These are phyloP conservation scores for Eucalyptus victrix DNA, from an alignment of 345 rosid species.

Conservation along the genomic window DNA sequence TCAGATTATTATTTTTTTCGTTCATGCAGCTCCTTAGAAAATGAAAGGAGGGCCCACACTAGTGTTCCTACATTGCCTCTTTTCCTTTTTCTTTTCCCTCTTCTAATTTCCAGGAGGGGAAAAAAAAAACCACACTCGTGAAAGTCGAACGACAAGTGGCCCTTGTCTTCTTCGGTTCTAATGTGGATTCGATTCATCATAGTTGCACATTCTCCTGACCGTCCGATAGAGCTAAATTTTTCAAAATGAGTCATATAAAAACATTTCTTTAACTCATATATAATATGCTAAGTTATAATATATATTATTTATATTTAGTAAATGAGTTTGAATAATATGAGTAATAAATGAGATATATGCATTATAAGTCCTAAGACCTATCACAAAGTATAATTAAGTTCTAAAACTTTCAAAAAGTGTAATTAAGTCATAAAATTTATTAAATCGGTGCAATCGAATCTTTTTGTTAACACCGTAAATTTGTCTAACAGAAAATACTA, in stretches of 20 bases:
- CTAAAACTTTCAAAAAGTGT: too few relatives aligned
- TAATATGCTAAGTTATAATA: background rate
- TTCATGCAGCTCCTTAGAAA: background rate
- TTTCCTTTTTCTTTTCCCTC: background rate
- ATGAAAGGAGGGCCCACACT: background rate
- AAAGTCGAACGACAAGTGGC: background rate
- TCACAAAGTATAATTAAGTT: rapidly evolving
- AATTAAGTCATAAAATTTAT: too few relatives aligned
- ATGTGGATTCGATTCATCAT: background rate
- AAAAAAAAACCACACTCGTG: background rate
- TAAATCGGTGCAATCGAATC: rapidly evolving
- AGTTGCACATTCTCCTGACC: background rate
- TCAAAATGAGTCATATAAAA: too few relatives aligned
- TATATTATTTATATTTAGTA: too few relatives aligned
- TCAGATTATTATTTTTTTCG: background rate
- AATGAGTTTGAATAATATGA: background rate
- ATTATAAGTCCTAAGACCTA: too few relatives aligned
- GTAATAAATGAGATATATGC: too few relatives aligned
- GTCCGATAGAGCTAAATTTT: background rate
- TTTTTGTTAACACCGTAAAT: too few relatives aligned
- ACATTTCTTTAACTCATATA: background rate
- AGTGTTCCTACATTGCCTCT: background rate
- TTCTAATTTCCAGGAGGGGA: background rate
- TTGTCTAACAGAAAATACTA: too few relatives aligned
- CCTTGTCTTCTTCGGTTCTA: background rate